Conservation (phyloP, 148 eudicot species). For the Talinum fruticosum region DNA sequence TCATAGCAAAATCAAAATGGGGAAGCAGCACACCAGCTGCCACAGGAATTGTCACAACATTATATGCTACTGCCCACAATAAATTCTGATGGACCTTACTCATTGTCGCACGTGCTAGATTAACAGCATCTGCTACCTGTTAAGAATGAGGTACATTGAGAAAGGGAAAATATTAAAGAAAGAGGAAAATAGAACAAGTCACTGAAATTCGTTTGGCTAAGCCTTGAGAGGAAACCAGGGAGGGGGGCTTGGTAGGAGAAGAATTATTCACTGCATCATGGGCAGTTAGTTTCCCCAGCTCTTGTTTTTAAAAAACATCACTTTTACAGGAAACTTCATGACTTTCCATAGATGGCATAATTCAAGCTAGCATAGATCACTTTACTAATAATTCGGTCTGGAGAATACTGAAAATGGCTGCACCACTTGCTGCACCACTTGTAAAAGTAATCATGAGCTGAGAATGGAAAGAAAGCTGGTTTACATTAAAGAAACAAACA, state of each 20-base stretch:
- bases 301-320: neutral
- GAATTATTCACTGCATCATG: no score
- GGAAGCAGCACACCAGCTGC: slow-evolving; percentile 95
- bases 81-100: slow-evolving; percentile 86
- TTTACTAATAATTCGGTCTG: neutral
- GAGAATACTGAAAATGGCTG: neutral
- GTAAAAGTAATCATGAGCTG: neutral
- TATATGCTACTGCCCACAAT: slow-evolving; percentile 89
- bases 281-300: neutral
- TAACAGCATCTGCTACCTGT: slow-evolving; percentile 86
- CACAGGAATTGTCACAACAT: slow-evolving; percentile 71
- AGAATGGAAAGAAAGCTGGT: neutral
- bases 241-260: no score
- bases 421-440: slow-evolving; percentile 5
- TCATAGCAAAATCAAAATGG: slow-evolving; percentile 91
- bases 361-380: neutral
- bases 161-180: slow-evolving; percentile 2
- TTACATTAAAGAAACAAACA: no score
- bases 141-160: neutral
- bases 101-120: slow-evolving; percentile 86
- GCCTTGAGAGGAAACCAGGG: neutral
- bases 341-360: neutral
- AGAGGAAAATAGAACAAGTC: neutral
- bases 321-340: neutral
- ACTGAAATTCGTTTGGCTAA: neutral